These are phyloP conservation scores for Tephrocybe sp. DNA, from an alignment of 768 basidiomycete genomes.

Conservation along the genomic window DNA sequence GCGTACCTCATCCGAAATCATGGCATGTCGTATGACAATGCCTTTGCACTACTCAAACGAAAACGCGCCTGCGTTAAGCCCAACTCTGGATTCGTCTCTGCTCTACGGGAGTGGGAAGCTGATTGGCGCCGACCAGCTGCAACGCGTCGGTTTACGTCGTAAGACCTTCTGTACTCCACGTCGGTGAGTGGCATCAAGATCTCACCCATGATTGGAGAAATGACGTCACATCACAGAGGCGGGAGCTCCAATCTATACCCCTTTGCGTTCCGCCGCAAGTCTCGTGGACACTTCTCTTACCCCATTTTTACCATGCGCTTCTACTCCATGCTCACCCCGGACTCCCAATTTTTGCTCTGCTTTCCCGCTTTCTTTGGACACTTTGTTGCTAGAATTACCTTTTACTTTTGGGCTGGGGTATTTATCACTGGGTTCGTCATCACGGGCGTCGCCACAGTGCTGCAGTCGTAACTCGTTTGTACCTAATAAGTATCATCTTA, in stretches of 20 bases:
- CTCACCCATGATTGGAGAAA: not conserved
- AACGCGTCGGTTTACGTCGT: slow-evolving; percentile 21
- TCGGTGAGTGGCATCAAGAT: slow-evolving; percentile 3
- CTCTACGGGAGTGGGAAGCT: slow-evolving; percentile 57
- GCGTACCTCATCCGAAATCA: slow-evolving; percentile 77
- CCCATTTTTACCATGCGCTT: not conserved
- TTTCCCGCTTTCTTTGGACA: not conserved
- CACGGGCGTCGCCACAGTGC: not conserved
- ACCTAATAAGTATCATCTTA: too few relatives aligned
- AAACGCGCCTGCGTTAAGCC: slow-evolving; percentile 74
- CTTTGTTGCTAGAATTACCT: not conserved
- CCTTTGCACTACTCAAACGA: slow-evolving; percentile 55
- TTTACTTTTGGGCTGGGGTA: not conserved
- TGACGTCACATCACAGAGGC: not conserved
- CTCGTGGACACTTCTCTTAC: not conserved
- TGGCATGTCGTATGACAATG: slow-evolving; percentile 70
- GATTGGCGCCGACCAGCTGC: slow-evolving; percentile 21
- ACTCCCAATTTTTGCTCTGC: not conserved
- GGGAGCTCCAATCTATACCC: not conserved
- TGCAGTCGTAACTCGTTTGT: too few relatives aligned
- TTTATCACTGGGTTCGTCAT: not conserved
- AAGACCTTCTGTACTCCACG: not conserved
- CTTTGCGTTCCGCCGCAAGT: not conserved
- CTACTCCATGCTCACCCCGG: not conserved
- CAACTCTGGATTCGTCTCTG: slow-evolving; percentile 69